Evolutionary conservation across 768 basidiomycete species (phyloP).

Genomic region (Russula vinacea): DNA sequence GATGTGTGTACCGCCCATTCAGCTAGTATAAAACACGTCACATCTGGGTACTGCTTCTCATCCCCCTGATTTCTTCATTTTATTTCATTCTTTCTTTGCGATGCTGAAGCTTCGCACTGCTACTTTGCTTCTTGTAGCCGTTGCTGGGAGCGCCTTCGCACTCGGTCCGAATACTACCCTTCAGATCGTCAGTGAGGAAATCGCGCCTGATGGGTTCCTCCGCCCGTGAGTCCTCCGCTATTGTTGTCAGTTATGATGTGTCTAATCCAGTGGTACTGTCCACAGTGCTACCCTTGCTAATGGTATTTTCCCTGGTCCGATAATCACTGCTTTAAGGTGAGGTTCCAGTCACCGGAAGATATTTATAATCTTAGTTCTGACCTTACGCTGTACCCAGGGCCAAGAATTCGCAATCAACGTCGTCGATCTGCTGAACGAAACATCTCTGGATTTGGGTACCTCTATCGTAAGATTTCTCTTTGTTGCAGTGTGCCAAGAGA

Average conservation of each 20-base stretch:
- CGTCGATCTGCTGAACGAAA: neutral
- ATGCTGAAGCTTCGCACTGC: slow-evolving; percentile 16
- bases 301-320: slow-evolving; percentile 13
- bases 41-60: too few species aligned
- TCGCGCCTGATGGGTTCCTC: slow-evolving; percentile 24
- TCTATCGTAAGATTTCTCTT: slow-evolving; percentile 10
- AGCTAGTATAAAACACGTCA: slow-evolving; percentile 18
- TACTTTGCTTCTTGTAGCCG: slow-evolving; percentile 2
- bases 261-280: neutral
- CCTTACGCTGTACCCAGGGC: neutral
- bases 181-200: slow-evolving; percentile 6
- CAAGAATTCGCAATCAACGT: slow-evolving; percentile 12
- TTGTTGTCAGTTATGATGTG: neutral
- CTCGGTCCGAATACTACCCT: slow-evolving; percentile 8
- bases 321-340: slow-evolving; percentile 17
- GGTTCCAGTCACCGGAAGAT: neutral
- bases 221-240: slow-evolving; percentile 15
- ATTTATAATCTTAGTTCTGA: neutral
- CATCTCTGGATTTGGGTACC: slow-evolving; percentile 20
- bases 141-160: slow-evolving; percentile 5
- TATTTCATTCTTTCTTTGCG: neutral
- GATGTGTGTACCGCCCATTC: neutral
- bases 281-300: slow-evolving; percentile 15
- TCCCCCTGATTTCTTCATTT: neutral
- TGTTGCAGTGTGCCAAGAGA: neutral